phyloP scores from a whole-genome alignment of 2,329 filamentous ascomycete genomes.

The Clarireedia sp. region DNA sequence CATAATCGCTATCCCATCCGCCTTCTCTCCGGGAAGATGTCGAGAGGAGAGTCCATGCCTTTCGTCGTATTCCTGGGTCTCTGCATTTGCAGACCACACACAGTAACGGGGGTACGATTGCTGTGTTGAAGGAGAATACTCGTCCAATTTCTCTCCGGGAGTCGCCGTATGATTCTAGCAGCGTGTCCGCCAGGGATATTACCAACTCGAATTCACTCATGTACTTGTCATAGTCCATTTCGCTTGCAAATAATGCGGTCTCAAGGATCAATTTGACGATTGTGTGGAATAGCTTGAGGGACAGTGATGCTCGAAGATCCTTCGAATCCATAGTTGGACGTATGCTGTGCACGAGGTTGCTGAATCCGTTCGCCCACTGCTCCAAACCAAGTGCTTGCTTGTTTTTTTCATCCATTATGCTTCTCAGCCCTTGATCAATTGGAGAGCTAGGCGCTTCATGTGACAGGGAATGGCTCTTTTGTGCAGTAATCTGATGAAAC shows the following conservation, averaged over 20 bases:
- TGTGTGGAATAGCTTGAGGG: neutral
- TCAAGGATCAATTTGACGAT: slow-evolving; percentile 1
- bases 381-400: neutral
- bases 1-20: slow-evolving; percentile 2
- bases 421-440: neutral
- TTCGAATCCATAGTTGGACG: neutral
- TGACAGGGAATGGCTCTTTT: neutral
- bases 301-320: neutral
- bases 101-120: neutral
- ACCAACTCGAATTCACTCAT: slow-evolving; percentile 5
- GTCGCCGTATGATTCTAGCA: neutral
- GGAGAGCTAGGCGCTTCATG: neutral
- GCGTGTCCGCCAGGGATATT: slow-evolving; percentile 1
- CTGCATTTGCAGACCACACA: slow-evolving; percentile 5
- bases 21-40: slow-evolving; percentile 1
- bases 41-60: neutral
- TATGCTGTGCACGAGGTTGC: neutral
- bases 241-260: neutral
- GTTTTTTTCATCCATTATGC: neutral
- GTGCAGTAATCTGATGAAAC: neutral
- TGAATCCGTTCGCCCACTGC: neutral
- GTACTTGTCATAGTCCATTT: slow-evolving; percentile 7
- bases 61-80: slow-evolving; percentile 2
- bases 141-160: neutral
- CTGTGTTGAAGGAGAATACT: neutral